phyloP scores from a whole-genome alignment of 345 rosid genomes.

The Dipteronia dyeriana region DNA sequence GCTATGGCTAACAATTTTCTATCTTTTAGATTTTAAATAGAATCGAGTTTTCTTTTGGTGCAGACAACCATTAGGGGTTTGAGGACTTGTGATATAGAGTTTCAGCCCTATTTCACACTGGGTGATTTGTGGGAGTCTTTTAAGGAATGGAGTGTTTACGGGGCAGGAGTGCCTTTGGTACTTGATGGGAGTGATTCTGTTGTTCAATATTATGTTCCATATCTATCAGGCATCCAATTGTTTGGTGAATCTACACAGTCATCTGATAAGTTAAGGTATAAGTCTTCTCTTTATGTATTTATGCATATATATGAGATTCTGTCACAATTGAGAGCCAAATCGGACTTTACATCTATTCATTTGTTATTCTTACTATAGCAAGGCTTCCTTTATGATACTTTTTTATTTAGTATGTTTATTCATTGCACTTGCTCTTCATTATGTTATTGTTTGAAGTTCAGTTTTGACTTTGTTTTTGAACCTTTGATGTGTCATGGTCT shows the following conservation, averaged over 20 bases:
- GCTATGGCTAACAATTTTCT: not conserved
- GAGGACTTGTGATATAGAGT: constrained; percentile 48
- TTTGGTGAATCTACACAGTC: constrained; percentile 47
- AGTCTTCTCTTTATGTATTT: not conserved
- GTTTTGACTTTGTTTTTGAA: not conserved
- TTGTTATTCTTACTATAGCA: not conserved
- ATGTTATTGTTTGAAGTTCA: not conserved
- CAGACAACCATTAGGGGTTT: constrained; percentile 49
- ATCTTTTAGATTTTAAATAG: not conserved
- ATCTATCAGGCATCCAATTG: constrained; percentile 86
- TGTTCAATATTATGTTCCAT: constrained; percentile 86
- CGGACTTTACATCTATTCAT: not conserved
- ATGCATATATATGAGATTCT: not conserved
- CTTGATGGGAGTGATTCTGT: constrained; percentile 65
- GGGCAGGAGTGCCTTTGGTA: constrained; percentile 77
- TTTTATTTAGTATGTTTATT: not conserved
- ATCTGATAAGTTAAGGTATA: constrained; percentile 42
- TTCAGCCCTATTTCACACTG: constrained; percentile 56
- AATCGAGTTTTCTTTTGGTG: constrained; percentile 23
- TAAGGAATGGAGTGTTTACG: constrained; percentile 85
- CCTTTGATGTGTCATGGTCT: not conserved
- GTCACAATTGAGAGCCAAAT: not conserved
- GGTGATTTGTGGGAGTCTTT: constrained; percentile 87
- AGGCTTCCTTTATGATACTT: not conserved
- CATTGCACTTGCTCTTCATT: not conserved